Percentiles rank a stretch among this genome's conserved stretches.
These are phyloP conservation scores for Termitomyces sp. DNA, from an alignment of 768 basidiomycete genomes.

Conservation along the genomic window DNA sequence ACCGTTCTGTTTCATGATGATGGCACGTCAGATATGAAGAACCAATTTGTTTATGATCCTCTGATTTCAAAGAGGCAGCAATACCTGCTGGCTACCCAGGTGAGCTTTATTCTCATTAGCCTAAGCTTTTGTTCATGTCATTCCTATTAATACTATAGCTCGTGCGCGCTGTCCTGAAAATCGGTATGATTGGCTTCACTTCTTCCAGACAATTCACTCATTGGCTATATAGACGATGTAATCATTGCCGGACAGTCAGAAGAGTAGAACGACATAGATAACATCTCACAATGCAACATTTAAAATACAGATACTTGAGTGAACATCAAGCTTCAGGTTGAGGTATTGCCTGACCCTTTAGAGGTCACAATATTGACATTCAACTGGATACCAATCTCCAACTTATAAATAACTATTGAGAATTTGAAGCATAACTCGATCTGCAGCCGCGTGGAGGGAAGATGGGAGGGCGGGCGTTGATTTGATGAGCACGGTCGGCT, in stretches of 20 bases:
- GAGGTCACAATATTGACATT: background rate
- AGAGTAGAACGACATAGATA: slow-evolving; percentile 11
- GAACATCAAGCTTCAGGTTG: background rate
- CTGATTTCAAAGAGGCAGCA: slow-evolving; percentile 97
- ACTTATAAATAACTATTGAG: too few relatives aligned
- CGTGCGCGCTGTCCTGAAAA: slow-evolving; percentile 84
- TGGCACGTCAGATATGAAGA: slow-evolving; percentile 79
- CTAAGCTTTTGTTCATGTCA: background rate
- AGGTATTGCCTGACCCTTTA: background rate
- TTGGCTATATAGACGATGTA: slow-evolving; percentile 11
- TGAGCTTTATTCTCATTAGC: slow-evolving; percentile 24
- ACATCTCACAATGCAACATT: background rate
- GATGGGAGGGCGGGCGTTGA: too few relatives aligned
- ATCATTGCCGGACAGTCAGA: slow-evolving; percentile 16
- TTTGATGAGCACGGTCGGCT: too few relatives aligned
- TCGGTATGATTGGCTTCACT: slow-evolving; percentile 45
- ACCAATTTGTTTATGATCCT: slow-evolving; percentile 95
- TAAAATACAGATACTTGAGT: background rate
- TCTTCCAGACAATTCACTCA: background rate
- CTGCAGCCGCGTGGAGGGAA: too few relatives aligned
- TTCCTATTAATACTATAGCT: slow-evolving; percentile 36
- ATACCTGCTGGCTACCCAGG: slow-evolving; percentile 94
- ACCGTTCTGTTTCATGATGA: background rate
- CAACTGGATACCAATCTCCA: background rate
- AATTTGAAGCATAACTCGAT: background rate